Conservation (phyloP, 1,284 basidiomycete genomes). For the Pulveroboletus sp. region DNA sequence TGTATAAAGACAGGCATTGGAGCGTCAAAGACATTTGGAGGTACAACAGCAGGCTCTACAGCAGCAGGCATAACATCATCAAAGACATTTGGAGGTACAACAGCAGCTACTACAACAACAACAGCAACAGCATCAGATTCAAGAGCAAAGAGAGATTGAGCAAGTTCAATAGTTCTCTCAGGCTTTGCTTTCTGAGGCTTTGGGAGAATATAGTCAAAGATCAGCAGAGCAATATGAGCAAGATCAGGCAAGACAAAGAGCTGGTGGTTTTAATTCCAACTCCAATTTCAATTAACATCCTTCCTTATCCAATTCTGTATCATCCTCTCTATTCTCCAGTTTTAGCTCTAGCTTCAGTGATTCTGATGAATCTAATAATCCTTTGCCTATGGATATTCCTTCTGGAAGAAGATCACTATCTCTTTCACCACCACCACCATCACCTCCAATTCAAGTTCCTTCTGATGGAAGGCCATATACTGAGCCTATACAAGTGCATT, state of each 20-base stretch:
- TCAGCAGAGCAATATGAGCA: slow-evolving; percentile 14
- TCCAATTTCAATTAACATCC: too few relatives aligned
- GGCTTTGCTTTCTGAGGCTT: not conserved
- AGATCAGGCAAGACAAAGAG: not conserved
- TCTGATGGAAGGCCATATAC: slow-evolving; percentile 5
- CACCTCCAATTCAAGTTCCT: not conserved
- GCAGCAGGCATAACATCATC: not conserved
- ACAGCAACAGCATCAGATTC: not conserved
- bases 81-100: not conserved
- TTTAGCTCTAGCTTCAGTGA: too few relatives aligned
- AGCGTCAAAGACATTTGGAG: not conserved
- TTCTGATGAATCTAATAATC: too few relatives aligned
- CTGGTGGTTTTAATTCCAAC: not conserved
- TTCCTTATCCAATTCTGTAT: too few relatives aligned
- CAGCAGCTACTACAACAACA: not conserved
- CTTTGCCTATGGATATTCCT: too few relatives aligned
- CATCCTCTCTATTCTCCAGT: too few relatives aligned
- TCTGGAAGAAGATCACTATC: too few relatives aligned
- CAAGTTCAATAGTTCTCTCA: not conserved
- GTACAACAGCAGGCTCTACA: not conserved
- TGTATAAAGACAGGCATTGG: not conserved
- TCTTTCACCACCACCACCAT: not conserved
- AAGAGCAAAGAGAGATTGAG: not conserved
- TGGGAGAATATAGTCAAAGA: slow-evolving; percentile 1
- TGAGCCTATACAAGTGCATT: slow-evolving; percentile 1